Percentiles rank a stretch among this genome's conserved stretches.
phyloP scores from a whole-genome alignment of 805 yeast species.

The Candida saitoana region DNA sequence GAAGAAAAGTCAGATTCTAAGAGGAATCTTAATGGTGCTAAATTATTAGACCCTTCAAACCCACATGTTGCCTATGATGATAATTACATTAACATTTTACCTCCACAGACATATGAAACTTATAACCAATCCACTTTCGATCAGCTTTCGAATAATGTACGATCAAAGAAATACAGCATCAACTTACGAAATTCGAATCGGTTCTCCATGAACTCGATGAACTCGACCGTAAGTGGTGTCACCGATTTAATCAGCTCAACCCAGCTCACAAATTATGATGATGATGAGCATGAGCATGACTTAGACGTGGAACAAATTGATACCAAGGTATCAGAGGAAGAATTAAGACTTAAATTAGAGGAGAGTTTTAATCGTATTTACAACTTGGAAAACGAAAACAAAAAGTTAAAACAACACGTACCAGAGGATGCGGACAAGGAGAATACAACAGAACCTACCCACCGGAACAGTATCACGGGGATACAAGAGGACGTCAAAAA shows the following conservation, averaged over 20 bases:
- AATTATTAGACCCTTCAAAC: not conserved
- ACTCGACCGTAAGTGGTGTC: conserved; percentile 44
- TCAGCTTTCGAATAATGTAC: conserved; percentile 23
- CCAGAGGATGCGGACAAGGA: not conserved
- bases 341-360: conserved; percentile 31
- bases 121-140: conserved; percentile 36
- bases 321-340: conserved; percentile 25
- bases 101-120: conserved; percentile 23
- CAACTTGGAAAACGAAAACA: conserved; percentile 27
- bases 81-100: conserved; percentile 21
- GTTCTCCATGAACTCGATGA: conserved; percentile 49
- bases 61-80: conserved; percentile 19
- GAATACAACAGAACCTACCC: not conserved
- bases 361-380: conserved; percentile 37
- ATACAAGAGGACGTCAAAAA: not conserved
- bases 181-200: conserved; percentile 37
- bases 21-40: conserved; percentile 1
- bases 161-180: conserved; percentile 7
- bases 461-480: not conserved
- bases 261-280: conserved; percentile 36
- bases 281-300: conserved; percentile 7
- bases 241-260: conserved; percentile 47
- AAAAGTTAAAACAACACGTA: conserved; percentile 13
- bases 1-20: conserved; percentile 20
- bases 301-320: not conserved